phyloP scores from a whole-genome alignment of 768 basidiomycete genomes.

The Calocybe gangraenosa region DNA sequence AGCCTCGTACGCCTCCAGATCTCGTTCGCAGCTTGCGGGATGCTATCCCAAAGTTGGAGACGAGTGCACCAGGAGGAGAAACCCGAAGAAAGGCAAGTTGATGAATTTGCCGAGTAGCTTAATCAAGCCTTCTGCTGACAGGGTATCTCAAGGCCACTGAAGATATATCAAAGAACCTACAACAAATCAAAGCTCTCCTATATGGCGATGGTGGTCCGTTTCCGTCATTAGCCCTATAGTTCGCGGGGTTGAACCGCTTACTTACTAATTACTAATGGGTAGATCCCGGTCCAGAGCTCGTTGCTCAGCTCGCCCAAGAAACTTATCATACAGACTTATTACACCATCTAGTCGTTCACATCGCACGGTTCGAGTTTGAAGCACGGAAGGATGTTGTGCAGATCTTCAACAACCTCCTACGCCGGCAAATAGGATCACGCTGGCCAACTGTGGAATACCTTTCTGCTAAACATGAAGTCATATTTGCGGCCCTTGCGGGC shows the following conservation, averaged over 20 bases:
- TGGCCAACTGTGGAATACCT: conserved; percentile 98
- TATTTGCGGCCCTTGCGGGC: conserved; percentile 83
- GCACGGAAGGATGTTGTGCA: conserved; percentile 83
- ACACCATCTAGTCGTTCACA: conserved; percentile 72
- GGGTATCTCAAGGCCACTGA: conserved; percentile 63
- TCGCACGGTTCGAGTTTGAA: conserved; percentile 91
- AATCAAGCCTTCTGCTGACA: not conserved
- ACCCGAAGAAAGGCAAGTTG: conserved; percentile 77
- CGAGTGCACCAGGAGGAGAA: conserved; percentile 70
- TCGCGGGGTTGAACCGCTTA: conserved; percentile 3
- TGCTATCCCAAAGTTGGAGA: conserved; percentile 72
- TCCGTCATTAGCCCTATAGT: not conserved
- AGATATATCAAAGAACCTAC: conserved; percentile 84
- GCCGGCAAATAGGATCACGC: conserved; percentile 89
- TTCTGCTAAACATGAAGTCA: conserved; percentile 62
- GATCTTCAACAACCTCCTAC: conserved; percentile 84
- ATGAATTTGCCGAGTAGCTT: not conserved
- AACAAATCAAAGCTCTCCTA: conserved; percentile 85
- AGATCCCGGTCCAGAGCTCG: conserved; percentile 85
- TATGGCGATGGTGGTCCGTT: conserved; percentile 82
- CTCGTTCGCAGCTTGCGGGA: conserved; percentile 80
- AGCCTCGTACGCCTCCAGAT: conserved; percentile 82
- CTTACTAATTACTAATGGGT: conserved; percentile 7
- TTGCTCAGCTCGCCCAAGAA: conserved; percentile 95
- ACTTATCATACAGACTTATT: conserved; percentile 90